phyloP scores from a whole-genome alignment of 1,284 basidiomycete species.

The Leccinum pachyderme region DNA sequence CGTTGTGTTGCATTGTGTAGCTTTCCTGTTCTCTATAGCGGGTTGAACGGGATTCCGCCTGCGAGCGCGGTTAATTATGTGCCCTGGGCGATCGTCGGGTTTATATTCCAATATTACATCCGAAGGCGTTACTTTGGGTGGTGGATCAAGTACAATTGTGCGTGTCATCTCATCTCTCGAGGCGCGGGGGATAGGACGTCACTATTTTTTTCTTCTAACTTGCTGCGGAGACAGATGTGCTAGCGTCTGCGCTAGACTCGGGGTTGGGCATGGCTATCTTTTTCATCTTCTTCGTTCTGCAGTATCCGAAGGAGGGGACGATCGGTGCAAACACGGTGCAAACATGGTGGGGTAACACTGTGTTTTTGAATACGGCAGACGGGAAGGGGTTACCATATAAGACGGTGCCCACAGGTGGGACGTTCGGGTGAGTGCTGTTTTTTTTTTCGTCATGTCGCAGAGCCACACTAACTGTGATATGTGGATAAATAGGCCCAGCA shows the following conservation, averaged over 20 bases:
- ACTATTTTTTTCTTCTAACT: background rate
- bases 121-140: slow-evolving; percentile 46
- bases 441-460: background rate
- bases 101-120: slow-evolving; percentile 54
- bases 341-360: slow-evolving; percentile 73
- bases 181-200: background rate
- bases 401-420: slow-evolving; percentile 30
- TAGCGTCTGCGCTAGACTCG: slow-evolving; percentile 48
- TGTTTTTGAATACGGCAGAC: slow-evolving; percentile 46
- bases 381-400: slow-evolving; percentile 28
- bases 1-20: slow-evolving; percentile 14
- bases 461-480: background rate
- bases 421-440: slow-evolving; percentile 38
- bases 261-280: slow-evolving; percentile 53
- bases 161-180: background rate
- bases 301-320: slow-evolving; percentile 61
- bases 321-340: slow-evolving; percentile 57
- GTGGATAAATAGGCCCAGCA: background rate
- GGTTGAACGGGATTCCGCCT: slow-evolving; percentile 51
- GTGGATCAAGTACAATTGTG: slow-evolving; percentile 59
- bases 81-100: slow-evolving; percentile 48
- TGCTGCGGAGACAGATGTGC: slow-evolving; percentile 34
- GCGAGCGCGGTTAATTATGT: slow-evolving; percentile 47
- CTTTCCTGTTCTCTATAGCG: slow-evolving; percentile 54
- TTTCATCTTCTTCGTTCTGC: slow-evolving; percentile 66